Conservation (phyloP, 352 stramenopile species). For the Phytophthora tentaculata region DNA sequence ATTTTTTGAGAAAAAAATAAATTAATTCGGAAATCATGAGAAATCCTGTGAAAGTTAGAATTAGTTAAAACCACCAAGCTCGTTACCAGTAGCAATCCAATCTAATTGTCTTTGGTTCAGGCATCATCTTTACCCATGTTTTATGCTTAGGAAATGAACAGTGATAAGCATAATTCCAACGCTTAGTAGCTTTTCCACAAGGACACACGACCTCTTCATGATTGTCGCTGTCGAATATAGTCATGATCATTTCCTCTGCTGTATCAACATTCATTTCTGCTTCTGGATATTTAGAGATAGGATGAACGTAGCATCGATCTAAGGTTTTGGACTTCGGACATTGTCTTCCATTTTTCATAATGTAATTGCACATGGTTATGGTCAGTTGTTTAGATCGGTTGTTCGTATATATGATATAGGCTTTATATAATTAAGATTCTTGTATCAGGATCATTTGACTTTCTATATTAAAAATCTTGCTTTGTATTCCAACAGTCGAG, state of each 20-base stretch:
- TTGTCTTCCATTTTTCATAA: constrained; percentile 16
- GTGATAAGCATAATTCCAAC: constrained; percentile 23
- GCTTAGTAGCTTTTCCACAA: constrained; percentile 16
- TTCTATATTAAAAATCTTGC: no score
- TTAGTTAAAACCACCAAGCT: constrained; percentile 11
- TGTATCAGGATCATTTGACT: no score
- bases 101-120: constrained; percentile 17
- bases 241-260: constrained; percentile 10
- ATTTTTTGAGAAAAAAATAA: no score
- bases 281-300: constrained; percentile 4
- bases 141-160: constrained; percentile 19
- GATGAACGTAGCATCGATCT: constrained; percentile 8
- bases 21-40: no score
- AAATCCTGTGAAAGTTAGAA: neutral
- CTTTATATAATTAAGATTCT: no score
- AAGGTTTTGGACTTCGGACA: constrained; percentile 4
- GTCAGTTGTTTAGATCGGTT: neutral
- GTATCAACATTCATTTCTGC: constrained; percentile 4
- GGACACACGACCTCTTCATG: constrained; percentile 15
- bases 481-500: no score
- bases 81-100: constrained; percentile 17
- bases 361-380: constrained; percentile 16
- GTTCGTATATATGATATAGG: no score
- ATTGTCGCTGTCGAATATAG: constrained; percentile 9
- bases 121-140: constrained; percentile 9